These are phyloP conservation scores for Hypholoma sublateritium DNA, from an alignment of 768 basidiomycete species.

Conservation along the genomic window DNA sequence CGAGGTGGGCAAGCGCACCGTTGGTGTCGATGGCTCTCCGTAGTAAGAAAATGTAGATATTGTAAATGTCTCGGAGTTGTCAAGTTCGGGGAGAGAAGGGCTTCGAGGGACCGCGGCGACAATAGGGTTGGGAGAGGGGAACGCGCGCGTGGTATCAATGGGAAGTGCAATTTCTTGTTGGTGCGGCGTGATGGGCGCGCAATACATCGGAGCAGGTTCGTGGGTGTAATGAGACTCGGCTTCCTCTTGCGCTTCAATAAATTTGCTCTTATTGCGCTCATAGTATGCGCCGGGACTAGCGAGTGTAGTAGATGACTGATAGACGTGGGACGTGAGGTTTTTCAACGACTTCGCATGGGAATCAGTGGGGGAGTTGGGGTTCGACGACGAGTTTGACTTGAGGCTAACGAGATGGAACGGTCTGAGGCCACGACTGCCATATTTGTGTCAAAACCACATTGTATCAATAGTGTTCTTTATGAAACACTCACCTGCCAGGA, in stretches of 20 bases:
- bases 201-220: slow-evolving; percentile 9
- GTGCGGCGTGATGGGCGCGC: neutral
- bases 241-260: slow-evolving; percentile 7
- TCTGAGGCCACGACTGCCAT: neutral
- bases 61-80: slow-evolving; percentile 10
- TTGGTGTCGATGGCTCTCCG: neutral
- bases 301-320: slow-evolving; percentile 10
- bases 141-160: slow-evolving; percentile 10
- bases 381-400: neutral
- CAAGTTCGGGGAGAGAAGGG: slow-evolving; percentile 1
- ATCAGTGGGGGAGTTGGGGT: neutral
- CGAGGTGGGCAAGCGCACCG: neutral
- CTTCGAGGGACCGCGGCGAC: neutral
- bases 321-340: neutral
- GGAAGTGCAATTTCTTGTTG: neutral
- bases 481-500: slow-evolving; percentile 2
- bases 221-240: slow-evolving; percentile 1
- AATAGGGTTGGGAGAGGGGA: neutral
- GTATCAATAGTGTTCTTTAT: too few relatives aligned
- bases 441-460: too few relatives aligned
- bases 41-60: slow-evolving; percentile 16
- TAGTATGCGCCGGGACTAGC: neutral
- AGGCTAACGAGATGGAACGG: slow-evolving; percentile 10
- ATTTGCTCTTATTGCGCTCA: slow-evolving; percentile 7
- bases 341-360: neutral